These are phyloP conservation scores for Paecilomyces niveus DNA, from an alignment of 2,329 filamentous ascomycete genomes.

Conservation along the genomic window DNA sequence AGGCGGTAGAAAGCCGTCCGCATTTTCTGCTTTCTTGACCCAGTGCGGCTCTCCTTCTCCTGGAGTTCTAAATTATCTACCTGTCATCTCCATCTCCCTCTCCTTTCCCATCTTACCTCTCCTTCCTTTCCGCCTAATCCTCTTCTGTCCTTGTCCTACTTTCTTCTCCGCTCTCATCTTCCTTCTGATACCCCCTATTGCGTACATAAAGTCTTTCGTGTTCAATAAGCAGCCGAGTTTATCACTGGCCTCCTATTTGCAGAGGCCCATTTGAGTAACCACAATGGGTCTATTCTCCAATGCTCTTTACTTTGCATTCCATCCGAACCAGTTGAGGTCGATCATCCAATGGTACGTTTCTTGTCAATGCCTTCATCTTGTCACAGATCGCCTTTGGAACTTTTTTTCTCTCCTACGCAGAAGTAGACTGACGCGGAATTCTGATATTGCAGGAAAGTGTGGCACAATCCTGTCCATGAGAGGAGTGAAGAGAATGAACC, in stretches of 20 bases:
- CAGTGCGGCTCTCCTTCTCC: background rate
- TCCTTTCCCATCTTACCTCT: constrained; percentile 5
- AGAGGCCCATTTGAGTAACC: constrained; percentile 4
- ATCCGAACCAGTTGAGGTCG: constrained; percentile 69
- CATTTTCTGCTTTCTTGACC: background rate
- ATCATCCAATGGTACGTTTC: constrained; percentile 73
- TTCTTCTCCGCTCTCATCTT: constrained; percentile 7
- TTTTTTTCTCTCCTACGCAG: background rate
- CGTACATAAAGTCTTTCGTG: constrained; percentile 8
- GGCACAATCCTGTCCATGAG: constrained; percentile 88
- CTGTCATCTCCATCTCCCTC: constrained; percentile 1
- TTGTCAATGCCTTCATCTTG: constrained; percentile 8
- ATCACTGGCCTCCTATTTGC: background rate
- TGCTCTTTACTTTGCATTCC: constrained; percentile 64
- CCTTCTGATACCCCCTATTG: constrained; percentile 4
- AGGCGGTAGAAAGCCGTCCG: background rate
- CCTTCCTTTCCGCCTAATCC: constrained; percentile 9
- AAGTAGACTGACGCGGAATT: background rate
- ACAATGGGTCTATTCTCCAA: constrained; percentile 40
- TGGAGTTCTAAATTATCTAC: constrained; percentile 1
- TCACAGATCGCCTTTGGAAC: background rate
- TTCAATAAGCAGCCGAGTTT: background rate
- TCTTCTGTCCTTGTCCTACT: constrained; percentile 6
- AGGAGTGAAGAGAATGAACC: constrained; percentile 72
- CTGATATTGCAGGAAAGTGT: constrained; percentile 66